Conservation (phyloP, 148 eudicot genomes). For the Vaccinium darrowii region DNA sequence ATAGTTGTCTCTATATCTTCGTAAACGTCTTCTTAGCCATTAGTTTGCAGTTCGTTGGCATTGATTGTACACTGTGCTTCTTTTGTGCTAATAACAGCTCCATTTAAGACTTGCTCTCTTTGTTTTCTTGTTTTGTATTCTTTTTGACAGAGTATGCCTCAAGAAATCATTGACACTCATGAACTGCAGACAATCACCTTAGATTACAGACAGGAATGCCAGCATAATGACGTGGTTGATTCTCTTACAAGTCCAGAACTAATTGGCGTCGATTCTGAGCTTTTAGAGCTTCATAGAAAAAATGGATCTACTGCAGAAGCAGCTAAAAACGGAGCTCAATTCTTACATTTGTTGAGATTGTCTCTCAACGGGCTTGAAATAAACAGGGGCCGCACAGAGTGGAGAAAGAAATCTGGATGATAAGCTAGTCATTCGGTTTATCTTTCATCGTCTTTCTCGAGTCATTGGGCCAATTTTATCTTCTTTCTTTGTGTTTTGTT, state of each 20-base stretch:
- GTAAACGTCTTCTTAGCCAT: not conserved
- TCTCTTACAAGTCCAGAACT: constrained; percentile 66
- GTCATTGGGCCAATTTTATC: not conserved
- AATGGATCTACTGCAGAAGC: constrained; percentile 46
- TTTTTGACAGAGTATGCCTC: constrained; percentile 71
- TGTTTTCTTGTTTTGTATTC: not conserved
- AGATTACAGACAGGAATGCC: constrained; percentile 94
- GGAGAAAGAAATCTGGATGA: constrained; percentile 74
- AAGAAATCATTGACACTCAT: constrained; percentile 71
- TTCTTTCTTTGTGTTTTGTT: not conserved
- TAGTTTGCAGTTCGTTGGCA: not conserved
- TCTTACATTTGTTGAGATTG: constrained; percentile 78
- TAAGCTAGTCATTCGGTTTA: constrained; percentile 13
- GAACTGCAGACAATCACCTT: constrained; percentile 81
- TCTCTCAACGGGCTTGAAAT: constrained; percentile 65
- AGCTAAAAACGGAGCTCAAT: constrained; percentile 38
- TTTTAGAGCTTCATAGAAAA: constrained; percentile 32
- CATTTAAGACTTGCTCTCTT: not conserved
- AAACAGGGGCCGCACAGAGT: constrained; percentile 84
- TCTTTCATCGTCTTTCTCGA: not conserved
- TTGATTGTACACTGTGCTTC: not conserved
- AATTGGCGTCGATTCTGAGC: constrained; percentile 24
- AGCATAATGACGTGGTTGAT: constrained; percentile 75
- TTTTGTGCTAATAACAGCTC: not conserved
- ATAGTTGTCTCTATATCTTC: not conserved